Evolutionary conservation across 176 grass and related monocot species (phyloP), one percentile per base, ranked within the genome.

Genomic region (Aegilops speltoides): DNA sequence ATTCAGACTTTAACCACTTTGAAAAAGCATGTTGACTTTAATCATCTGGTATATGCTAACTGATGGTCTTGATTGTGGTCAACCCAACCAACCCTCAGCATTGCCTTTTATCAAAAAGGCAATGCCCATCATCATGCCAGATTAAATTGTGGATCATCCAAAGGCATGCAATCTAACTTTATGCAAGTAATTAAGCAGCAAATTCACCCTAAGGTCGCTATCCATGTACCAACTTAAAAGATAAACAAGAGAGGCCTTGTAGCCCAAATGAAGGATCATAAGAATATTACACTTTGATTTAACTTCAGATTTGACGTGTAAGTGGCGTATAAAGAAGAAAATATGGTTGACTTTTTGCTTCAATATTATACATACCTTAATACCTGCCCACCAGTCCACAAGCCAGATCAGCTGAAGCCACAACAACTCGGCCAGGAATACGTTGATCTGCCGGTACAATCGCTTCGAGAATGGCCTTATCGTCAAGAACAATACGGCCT

Each of bases 341-440:
- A 33, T 6, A 5, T 0, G 31, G 73, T 77, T 77, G 74, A 54
- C 46, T 77, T 54, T 54, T 54, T 9, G 16, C 15, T 77, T 17
- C 46, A 77, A 56, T 77, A 56, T 36, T 14, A 86, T 88, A 59
- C 54, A 59, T 59, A 96, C 97, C 97, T 94, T 96, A 73, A 95
- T 90, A 14, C 94, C 94, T 79, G 92, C 97, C 97, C 97, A 98
- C 97, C 97, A 98, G 83, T 98, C 97, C 37, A 96, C 91, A 77
- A 98, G 88, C 97, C 97, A 98, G 74, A 98, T 85, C 72, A 98
- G 88, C 85, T 98, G 90, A 60, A 98, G 84, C 97, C 97, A 98
- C 46, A 98, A 62, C 34, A 98, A 85, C 88, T 96, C 94, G 13
- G 91, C 88, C 84, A 93, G 25, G 43, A 94, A 86, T 45, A 89